These are phyloP conservation scores for Nitzschia sp. DNA, from an alignment of 108 stramenopile genomes.

Conservation along the genomic window DNA sequence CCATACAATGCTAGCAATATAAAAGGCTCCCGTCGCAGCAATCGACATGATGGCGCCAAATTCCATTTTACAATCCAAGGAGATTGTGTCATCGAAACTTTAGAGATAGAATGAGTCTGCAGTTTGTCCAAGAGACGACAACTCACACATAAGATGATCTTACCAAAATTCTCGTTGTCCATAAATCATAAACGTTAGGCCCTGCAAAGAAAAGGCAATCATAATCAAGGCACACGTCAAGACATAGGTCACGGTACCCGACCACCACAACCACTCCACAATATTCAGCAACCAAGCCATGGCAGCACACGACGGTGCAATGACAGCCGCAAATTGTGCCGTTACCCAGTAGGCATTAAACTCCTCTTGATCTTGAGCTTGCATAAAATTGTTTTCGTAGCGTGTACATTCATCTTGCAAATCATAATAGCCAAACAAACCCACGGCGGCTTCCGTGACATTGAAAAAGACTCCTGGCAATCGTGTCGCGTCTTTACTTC, in stretches of 20 bases:
- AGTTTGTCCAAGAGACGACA: not conserved
- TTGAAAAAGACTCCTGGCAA: conserved; percentile 1
- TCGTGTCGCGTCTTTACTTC: not conserved
- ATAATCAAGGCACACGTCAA: not conserved
- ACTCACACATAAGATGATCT: not conserved
- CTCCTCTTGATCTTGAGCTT: not conserved
- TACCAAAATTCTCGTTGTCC: conserved; percentile 23
- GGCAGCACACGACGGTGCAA: conserved; percentile 14
- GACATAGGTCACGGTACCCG: not conserved
- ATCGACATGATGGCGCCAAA: not conserved
- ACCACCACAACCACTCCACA: conserved; percentile 8
- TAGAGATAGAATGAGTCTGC: not conserved
- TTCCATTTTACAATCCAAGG: conserved; percentile 1
- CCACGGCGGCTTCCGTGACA: conserved; percentile 5
- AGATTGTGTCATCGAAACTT: conserved; percentile 1
- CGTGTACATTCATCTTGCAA: not conserved
- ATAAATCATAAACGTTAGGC: conserved; percentile 13
- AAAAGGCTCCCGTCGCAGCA: conserved; percentile 1
- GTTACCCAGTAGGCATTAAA: conserved; percentile 3
- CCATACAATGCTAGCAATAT: conserved; percentile 12
- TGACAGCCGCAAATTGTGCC: conserved; percentile 15
- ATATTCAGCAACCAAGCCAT: conserved; percentile 2
- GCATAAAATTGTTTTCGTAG: conserved; percentile 10
- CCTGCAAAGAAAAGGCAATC: not conserved
- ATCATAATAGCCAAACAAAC: conserved; percentile 1